These are phyloP conservation scores for carrot (Daucus carota) DNA, from an alignment of 129 eudicot genomes.

Conservation along the genomic window DNA sequence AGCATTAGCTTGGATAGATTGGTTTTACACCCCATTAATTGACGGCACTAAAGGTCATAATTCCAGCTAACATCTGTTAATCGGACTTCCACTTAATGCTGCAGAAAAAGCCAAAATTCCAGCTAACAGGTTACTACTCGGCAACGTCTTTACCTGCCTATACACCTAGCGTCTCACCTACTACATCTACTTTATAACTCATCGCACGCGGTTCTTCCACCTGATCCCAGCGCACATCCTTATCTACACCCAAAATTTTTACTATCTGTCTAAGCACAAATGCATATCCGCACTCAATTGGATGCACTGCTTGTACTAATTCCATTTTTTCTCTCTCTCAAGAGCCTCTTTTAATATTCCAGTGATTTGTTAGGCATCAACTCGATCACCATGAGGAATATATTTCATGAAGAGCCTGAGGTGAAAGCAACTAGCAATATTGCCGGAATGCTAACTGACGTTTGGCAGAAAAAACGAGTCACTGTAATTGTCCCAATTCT, in stretches of 20 bases:
- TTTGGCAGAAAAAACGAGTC: slow-evolving; percentile 46
- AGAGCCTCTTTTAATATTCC: not conserved
- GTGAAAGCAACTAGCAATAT: slow-evolving; percentile 26
- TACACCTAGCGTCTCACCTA: slow-evolving; percentile 34
- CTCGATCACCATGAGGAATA: slow-evolving; percentile 42
- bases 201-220: slow-evolving; percentile 28
- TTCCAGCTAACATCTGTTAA: slow-evolving; percentile 7
- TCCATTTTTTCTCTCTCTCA: slow-evolving; percentile 4
- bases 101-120: slow-evolving; percentile 34
- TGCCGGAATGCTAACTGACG: slow-evolving; percentile 26
- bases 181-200: slow-evolving; percentile 28
- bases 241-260: slow-evolving; percentile 21
- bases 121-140: slow-evolving; percentile 36
- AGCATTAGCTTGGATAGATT: slow-evolving; percentile 15
- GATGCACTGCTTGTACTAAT: slow-evolving; percentile 9
- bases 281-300: slow-evolving; percentile 9
- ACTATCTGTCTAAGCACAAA: slow-evolving; percentile 33
- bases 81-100: slow-evolving; percentile 24
- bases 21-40: slow-evolving; percentile 8
- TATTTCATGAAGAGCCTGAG: slow-evolving; percentile 28
- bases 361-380: slow-evolving; percentile 8
- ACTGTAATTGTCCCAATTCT: slow-evolving; percentile 49
- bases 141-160: slow-evolving; percentile 50
- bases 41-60: not conserved
- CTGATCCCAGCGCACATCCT: slow-evolving; percentile 26